Base-by-base conservation (phyloP, 2,329 filamentous ascomycete genomes). In the Macroventuria anomochaeta region DNA sequence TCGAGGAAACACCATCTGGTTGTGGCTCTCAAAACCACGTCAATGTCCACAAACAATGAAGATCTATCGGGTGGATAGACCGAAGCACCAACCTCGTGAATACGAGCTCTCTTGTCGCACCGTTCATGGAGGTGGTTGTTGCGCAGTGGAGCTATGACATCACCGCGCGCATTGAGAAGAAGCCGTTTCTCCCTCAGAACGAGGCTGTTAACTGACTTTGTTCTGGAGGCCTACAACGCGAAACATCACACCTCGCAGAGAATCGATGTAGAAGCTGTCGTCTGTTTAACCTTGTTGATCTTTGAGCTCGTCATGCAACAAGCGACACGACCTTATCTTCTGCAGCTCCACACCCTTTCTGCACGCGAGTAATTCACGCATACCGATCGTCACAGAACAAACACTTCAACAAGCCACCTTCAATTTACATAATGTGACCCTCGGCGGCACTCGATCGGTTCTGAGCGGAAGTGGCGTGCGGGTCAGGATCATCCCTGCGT, bases 401-500 rank as follows among this genome's bases (percentile, higher is more conserved):
- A 18, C 20, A 15, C 20, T 38, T 20, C 33, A 33, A 46, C 28
- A 5, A 39, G 40, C n/a, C 28, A 39, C n/a, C 5, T 25, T 18
- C 40, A 39, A 48, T 28, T 23, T 41, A 38, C 23, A 28, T 37
- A 10, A 48, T 48, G 43, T 44, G 43, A 48, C 51, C 38, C 28
- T 43, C 38, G 38, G 38, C 51, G 32, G 34, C 23, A 39, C 5
- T 43, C 12, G 26, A 41, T 26, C 49, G 44, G 26, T 38, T 26
- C 23, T n/a, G 28, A 46, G 37, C 56, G 56, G 56, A 52, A 55
- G 53, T 63, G 62, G 54, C 60, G 59, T 61, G 46, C 47, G 51
- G 59, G 48, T 55, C 51, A 21, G 21, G 37, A 36, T 31, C n/a
- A 36, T 42, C 53, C 47, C 50, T 53, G 49, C 41, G 20, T 18